Percentiles rank a stretch among this genome's conserved stretches.
phyloP scores from a whole-genome alignment of 208 protist genomes.

The Leishmania turanica region DNA sequence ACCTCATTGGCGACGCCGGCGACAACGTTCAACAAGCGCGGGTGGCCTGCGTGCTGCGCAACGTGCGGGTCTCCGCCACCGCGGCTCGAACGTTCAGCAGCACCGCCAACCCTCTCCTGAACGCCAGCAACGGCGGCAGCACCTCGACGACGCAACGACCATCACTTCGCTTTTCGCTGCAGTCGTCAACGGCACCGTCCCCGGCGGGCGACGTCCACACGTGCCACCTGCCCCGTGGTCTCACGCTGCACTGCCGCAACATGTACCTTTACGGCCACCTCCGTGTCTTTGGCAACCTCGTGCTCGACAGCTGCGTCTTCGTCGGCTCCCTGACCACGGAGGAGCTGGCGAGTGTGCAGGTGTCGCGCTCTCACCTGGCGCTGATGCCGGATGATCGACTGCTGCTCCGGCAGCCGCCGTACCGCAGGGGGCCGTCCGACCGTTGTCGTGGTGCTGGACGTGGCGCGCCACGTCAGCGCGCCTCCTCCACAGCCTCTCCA shows the following conservation, averaged over 20 bases:
- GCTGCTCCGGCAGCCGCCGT: constrained; percentile 5
- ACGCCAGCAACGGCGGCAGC: not conserved
- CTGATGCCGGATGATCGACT: constrained; percentile 44
- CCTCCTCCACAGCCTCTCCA: not conserved
- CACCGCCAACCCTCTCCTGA: no score
- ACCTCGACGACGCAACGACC: not conserved
- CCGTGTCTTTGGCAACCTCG: constrained; percentile 51
- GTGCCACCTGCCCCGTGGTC: constrained; percentile 40
- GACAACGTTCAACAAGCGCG: not conserved
- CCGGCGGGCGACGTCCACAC: constrained; percentile 26
- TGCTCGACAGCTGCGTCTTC: constrained; percentile 60
- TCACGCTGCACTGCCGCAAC: constrained; percentile 46
- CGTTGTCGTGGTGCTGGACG: not conserved
- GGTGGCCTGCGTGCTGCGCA: constrained; percentile 30
- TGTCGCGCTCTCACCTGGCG: constrained; percentile 41
- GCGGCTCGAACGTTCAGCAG: not conserved
- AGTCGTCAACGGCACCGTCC: constrained; percentile 27
- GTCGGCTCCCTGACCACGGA: constrained; percentile 56
- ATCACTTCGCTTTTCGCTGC: constrained; percentile 21
- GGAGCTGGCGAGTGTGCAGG: constrained; percentile 37
- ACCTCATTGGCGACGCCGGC: constrained; percentile 9
- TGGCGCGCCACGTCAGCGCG: not conserved
- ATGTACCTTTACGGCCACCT: constrained; percentile 62
- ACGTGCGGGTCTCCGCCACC: constrained; percentile 22
- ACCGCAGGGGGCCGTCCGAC: not conserved